Evolutionary conservation across 805 yeast genomes (phyloP).

Genomic region (Cyberlindnera galapagoensis): DNA sequence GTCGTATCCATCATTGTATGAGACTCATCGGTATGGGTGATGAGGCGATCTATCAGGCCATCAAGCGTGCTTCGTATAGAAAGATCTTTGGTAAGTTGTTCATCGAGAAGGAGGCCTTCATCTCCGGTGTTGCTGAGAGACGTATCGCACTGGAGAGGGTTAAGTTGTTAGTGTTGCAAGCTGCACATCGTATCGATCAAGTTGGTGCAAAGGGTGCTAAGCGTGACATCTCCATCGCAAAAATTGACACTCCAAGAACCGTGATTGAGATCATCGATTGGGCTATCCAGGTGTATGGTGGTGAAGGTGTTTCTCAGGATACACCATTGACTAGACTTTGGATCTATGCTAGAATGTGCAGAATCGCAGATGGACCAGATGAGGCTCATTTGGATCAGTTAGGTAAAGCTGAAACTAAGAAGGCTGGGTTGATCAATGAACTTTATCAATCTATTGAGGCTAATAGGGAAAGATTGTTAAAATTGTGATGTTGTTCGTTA

Average conservation of each 20-base stretch:
- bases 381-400: conserved; percentile 57
- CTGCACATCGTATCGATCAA: conserved; percentile 53
- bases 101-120: conserved; percentile 43
- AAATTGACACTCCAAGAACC: conserved; percentile 56
- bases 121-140: conserved; percentile 42
- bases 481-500: conserved; percentile 9
- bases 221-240: conserved; percentile 54
- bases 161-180: conserved; percentile 47
- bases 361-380: conserved; percentile 68
- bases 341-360: conserved; percentile 45
- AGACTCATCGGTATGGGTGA: conserved; percentile 56
- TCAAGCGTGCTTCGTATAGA: conserved; percentile 46
- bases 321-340: conserved; percentile 50
- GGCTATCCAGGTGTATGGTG: conserved; percentile 60
- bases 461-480: conserved; percentile 15
- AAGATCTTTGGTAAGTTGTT: conserved; percentile 46
- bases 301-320: conserved; percentile 59
- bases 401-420: conserved; percentile 41
- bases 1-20: conserved; percentile 70
- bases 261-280: conserved; percentile 47
- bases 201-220: conserved; percentile 48
- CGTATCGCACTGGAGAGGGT: conserved; percentile 50
- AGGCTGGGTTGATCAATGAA: conserved; percentile 30
- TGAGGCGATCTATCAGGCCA: conserved; percentile 41
- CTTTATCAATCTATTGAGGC: conserved; percentile 20